Percentiles rank a stretch among this genome's conserved stretches.
Evolutionary conservation across 257 asterid genomes (phyloP).

Genomic region (Ilex asprella): DNA sequence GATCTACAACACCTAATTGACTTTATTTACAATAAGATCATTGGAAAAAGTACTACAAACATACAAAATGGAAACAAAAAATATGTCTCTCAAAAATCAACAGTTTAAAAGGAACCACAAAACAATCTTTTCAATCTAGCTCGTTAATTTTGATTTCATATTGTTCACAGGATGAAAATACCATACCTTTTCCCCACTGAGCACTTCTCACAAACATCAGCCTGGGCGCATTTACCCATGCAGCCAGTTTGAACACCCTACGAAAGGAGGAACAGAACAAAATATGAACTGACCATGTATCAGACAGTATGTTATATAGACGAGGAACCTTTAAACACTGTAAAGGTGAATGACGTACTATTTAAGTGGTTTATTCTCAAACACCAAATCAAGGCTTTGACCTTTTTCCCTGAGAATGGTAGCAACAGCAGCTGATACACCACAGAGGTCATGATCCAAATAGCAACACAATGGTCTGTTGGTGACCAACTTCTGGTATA

Average conservation of each 20-base stretch:
- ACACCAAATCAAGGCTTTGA: conserved; percentile 77
- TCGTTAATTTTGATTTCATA: conserved; percentile 65
- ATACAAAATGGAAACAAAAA: no score
- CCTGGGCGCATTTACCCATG: conserved; percentile 70
- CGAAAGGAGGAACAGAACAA: conserved; percentile 11
- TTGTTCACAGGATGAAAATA: conserved; percentile 81
- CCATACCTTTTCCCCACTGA: conserved; percentile 93
- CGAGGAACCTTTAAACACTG: not conserved
- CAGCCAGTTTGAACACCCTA: conserved; percentile 85
- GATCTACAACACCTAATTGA: no score
- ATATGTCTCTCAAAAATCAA: no score
- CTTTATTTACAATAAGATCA: no score
- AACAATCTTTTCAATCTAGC: conserved; percentile 31
- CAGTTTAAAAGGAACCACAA: no score
- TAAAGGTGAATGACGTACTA: conserved; percentile 34
- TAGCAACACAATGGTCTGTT: conserved; percentile 77
- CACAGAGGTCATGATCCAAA: conserved; percentile 68
- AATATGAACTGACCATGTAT: not conserved
- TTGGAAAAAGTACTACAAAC: no score
- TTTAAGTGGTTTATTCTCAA: conserved; percentile 88
- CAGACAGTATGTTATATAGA: not conserved
- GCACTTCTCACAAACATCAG: conserved; percentile 70
- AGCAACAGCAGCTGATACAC: conserved; percentile 73
- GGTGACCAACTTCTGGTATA: conserved; percentile 63
- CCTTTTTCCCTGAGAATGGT: conserved; percentile 76